These are phyloP conservation scores for Pestalotiopsis sp. DNA, from an alignment of 2,329 filamentous ascomycete species.

Conservation along the genomic window DNA sequence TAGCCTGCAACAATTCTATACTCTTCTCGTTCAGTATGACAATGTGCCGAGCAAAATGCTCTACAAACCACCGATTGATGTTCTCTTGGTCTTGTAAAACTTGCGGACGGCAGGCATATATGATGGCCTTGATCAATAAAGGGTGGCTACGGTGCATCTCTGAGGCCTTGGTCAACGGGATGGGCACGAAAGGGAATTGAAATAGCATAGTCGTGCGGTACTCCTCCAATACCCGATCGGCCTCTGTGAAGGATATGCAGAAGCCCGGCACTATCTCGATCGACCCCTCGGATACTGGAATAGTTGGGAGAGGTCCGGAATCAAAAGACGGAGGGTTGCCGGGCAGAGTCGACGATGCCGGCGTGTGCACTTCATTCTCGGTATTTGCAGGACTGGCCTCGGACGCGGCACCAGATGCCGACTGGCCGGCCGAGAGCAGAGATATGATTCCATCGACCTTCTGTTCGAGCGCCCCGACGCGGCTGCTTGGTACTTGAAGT, in stretches of 20 bases:
- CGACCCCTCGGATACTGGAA: neutral
- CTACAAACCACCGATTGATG: neutral
- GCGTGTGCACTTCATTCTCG: neutral
- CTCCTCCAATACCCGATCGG: neutral
- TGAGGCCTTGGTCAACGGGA: neutral
- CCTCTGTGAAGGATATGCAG: neutral
- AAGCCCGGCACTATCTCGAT: conserved; percentile 3
- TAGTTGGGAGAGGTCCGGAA: no score
- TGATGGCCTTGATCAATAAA: neutral
- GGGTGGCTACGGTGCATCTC: neutral
- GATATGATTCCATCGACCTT: neutral
- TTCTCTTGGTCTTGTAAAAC: no score
- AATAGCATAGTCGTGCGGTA: neutral
- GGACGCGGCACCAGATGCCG: neutral
- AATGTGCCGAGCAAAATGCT: neutral
- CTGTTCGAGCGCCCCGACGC: neutral
- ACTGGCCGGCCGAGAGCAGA: neutral
- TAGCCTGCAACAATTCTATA: neutral
- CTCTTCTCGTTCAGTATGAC: neutral
- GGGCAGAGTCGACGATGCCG: neutral
- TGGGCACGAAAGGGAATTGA: conserved; percentile 6
- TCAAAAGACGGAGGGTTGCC: neutral
- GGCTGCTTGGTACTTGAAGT: neutral
- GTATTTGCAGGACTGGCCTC: neutral
- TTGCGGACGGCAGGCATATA: neutral